phyloP scores from a whole-genome alignment of 805 yeast species.

The Metschnikowia reukaufii region DNA sequence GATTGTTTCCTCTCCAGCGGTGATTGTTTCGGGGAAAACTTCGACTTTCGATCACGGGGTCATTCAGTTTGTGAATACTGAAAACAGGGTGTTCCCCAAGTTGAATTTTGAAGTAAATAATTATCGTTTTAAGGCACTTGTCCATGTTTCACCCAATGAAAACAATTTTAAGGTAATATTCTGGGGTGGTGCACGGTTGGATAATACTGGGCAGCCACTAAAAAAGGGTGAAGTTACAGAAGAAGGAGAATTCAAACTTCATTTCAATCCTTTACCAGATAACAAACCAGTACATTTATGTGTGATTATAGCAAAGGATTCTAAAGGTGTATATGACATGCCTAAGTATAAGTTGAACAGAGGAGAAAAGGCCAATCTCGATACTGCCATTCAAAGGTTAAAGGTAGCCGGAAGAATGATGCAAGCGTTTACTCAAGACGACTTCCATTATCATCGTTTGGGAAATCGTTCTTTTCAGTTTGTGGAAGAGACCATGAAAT shows the following conservation, averaged over 20 bases:
- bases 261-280: slow-evolving; percentile 49
- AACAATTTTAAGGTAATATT: slow-evolving; percentile 58
- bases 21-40: slow-evolving; percentile 35
- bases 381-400: slow-evolving; percentile 69
- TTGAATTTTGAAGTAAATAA: slow-evolving; percentile 67
- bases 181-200: slow-evolving; percentile 25
- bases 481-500: slow-evolving; percentile 49
- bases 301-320: slow-evolving; percentile 72
- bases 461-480: slow-evolving; percentile 78
- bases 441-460: slow-evolving; percentile 74
- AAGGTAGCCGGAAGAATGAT: slow-evolving; percentile 82
- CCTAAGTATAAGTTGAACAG: slow-evolving; percentile 48
- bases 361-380: slow-evolving; percentile 64
- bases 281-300: slow-evolving; percentile 84
- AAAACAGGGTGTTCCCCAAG: slow-evolving; percentile 56
- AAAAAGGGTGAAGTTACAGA: slow-evolving; percentile 23
- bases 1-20: slow-evolving; percentile 40
- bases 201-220: slow-evolving; percentile 35
- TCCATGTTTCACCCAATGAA: slow-evolving; percentile 68
- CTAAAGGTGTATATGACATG: slow-evolving; percentile 68
- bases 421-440: slow-evolving; percentile 91
- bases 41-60: slow-evolving; percentile 25
- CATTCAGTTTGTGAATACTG: slow-evolving; percentile 34
- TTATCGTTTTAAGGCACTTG: slow-evolving; percentile 71
- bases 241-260: slow-evolving; percentile 23